Conservation (phyloP, 2,329 filamentous ascomycete species). For the Fonsecaea erecta region DNA sequence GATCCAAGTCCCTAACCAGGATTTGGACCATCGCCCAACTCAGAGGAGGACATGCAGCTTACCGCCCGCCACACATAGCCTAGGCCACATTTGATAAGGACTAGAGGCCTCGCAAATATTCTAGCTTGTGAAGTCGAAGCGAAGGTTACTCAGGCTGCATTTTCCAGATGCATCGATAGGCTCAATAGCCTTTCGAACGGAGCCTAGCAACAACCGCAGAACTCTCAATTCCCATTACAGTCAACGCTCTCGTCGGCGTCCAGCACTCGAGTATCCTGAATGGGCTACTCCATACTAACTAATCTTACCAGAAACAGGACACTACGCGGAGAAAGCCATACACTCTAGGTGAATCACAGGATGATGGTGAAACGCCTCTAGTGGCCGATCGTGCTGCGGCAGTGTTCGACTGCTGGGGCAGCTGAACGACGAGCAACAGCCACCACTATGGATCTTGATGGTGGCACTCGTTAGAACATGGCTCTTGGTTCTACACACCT, state of each 20-base stretch:
- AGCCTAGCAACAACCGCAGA: constrained; percentile 1
- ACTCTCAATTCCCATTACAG: not conserved
- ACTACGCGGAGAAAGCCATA: not conserved
- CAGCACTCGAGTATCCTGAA: not conserved
- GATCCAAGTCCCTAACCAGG: constrained; percentile 8
- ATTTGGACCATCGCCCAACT: constrained; percentile 7
- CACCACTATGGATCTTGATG: not conserved
- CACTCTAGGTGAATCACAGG: not conserved
- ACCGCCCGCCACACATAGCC: constrained; percentile 16
- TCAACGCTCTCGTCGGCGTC: not conserved
- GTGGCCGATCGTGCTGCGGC: constrained; percentile 22
- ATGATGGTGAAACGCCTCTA: constrained; percentile 25
- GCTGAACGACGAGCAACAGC: not conserved
- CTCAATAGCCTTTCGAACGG: not conserved
- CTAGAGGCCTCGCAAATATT: not conserved
- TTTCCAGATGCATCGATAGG: constrained; percentile 17
- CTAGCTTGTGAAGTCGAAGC: constrained; percentile 17
- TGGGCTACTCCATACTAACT: not conserved
- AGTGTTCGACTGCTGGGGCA: constrained; percentile 7
- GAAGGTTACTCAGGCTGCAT: constrained; percentile 27
- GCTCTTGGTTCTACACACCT: not conserved
- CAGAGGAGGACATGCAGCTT: constrained; percentile 6
- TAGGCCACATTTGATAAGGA: constrained; percentile 10
- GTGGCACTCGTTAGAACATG: not conserved
- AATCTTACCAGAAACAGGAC: constrained; percentile 14